A percentile compares a stretch with the other conserved stretches of the same genome.
Conservation (phyloP, 2,329 filamentous ascomycete genomes). For the Chrysosporium queenslandicum region DNA sequence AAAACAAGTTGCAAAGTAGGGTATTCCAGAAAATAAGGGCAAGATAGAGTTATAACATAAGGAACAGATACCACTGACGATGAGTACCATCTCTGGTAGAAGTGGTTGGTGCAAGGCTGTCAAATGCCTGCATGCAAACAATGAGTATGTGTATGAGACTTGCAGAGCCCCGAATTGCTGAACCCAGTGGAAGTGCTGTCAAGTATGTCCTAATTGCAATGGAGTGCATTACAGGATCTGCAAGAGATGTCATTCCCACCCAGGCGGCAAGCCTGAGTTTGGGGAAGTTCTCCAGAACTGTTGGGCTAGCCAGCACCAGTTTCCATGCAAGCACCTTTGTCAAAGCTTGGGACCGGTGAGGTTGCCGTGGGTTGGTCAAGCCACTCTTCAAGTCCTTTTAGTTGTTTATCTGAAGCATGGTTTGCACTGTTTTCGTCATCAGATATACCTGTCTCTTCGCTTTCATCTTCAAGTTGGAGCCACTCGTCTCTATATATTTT, state of each 20-base stretch:
- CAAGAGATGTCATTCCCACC: slow-evolving; percentile 3
- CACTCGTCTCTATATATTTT: slow-evolving; percentile 18
- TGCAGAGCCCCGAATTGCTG: not conserved
- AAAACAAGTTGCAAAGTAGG: slow-evolving; percentile 1
- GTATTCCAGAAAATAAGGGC: not conserved
- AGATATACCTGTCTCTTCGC: slow-evolving; percentile 5
- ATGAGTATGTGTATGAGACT: not conserved
- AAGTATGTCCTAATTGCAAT: slow-evolving; percentile 2
- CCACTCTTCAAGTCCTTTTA: slow-evolving; percentile 5
- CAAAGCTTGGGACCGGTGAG: not conserved
- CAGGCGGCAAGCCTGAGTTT: not conserved
- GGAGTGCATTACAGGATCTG: slow-evolving; percentile 5
- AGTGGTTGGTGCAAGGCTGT: not conserved
- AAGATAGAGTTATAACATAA: not conserved
- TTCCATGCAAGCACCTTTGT: not conserved
- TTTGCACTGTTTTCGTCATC: slow-evolving; percentile 1
- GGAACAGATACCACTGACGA: slow-evolving; percentile 1
- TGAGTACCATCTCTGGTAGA: slow-evolving; percentile 1
- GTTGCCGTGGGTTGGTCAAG: slow-evolving; percentile 1
- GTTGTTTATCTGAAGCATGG: slow-evolving; percentile 6
- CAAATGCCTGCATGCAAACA: slow-evolving; percentile 1
- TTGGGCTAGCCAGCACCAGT: not conserved
- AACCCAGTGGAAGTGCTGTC: slow-evolving; percentile 3
- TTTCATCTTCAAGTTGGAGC: slow-evolving; percentile 15
- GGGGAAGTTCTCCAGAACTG: not conserved